These are phyloP conservation scores for Flueggea neowawraea DNA, from an alignment of 441 rosid genomes.

Conservation along the genomic window DNA sequence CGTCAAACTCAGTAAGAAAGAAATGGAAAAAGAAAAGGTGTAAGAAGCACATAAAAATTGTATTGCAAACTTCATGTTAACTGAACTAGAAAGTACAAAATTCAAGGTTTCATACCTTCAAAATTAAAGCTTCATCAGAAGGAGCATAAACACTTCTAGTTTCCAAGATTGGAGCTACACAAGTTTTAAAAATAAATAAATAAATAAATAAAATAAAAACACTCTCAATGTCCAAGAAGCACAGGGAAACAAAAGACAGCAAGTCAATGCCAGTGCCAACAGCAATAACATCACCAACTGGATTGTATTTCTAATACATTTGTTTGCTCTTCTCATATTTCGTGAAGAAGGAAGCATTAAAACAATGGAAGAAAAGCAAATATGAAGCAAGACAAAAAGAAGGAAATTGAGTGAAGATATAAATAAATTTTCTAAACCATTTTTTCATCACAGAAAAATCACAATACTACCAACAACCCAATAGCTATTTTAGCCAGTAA, in stretches of 20 bases:
- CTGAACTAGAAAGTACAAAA: not conserved
- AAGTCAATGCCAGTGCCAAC: no score
- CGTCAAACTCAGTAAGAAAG: conserved; percentile 26
- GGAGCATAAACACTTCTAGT: conserved; percentile 37
- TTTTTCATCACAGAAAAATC: no score
- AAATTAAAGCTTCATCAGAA: conserved; percentile 47
- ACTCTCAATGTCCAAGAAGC: conserved; percentile 4
- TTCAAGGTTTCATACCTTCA: conserved; percentile 46
- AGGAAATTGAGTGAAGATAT: not conserved
- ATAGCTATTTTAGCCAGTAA: no score
- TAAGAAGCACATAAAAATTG: not conserved
- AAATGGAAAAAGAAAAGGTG: conserved; percentile 1
- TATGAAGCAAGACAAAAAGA: not conserved
- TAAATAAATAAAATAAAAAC: no score
- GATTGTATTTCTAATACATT: no score
- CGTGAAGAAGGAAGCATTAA: not conserved
- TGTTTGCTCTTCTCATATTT: no score
- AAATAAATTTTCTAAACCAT: no score
- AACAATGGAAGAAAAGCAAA: not conserved
- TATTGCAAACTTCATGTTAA: not conserved
- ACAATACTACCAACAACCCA: no score
- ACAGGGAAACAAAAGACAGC: no score
- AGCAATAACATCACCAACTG: no score
- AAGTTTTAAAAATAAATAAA: conserved; percentile 2
- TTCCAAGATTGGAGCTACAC: conserved; percentile 60